phyloP scores from a whole-genome alignment of 805 yeast species.

The Ogataea chonburiensis region DNA sequence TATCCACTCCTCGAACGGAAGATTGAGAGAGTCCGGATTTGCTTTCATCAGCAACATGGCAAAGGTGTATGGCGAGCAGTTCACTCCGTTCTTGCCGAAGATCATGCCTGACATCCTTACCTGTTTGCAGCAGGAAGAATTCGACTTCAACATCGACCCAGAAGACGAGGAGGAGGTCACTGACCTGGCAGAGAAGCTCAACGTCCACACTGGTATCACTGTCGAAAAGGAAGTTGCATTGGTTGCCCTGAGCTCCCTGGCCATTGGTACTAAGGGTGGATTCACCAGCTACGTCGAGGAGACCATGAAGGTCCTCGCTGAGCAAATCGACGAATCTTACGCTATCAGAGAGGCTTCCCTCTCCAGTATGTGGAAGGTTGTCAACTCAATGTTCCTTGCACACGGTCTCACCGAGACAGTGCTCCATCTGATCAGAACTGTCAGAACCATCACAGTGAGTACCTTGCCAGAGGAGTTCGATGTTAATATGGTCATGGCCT shows the following conservation, averaged over 20 bases:
- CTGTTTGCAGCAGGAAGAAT: conserved; percentile 85
- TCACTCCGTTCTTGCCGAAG: conserved; percentile 78
- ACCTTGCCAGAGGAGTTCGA: conserved; percentile 80
- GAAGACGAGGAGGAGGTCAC: conserved; percentile 54
- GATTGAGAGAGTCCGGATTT: conserved; percentile 93
- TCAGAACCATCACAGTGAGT: conserved; percentile 63
- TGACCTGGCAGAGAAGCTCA: conserved; percentile 67
- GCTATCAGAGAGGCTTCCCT: conserved; percentile 90
- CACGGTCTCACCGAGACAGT: conserved; percentile 58
- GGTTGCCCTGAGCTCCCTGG: conserved; percentile 84
- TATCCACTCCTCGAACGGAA: conserved; percentile 70
- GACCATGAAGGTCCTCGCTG: conserved; percentile 59
- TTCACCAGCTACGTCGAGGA: conserved; percentile 77
- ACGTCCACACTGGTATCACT: conserved; percentile 92
- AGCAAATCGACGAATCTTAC: conserved; percentile 80
- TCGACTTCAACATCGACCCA: conserved; percentile 59
- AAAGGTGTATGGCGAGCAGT: conserved; percentile 88
- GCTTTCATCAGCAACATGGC: conserved; percentile 93
- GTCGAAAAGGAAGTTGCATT: conserved; percentile 96
- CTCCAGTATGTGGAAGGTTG: conserved; percentile 78
- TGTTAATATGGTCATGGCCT: conserved; percentile 71
- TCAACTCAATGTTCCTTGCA: conserved; percentile 61
- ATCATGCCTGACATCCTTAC: conserved; percentile 81
- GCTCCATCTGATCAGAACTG: conserved; percentile 58
- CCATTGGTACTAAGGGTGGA: conserved; percentile 78